Evolutionary conservation across 495 filamentous ascomycete genomes (phyloP), one percentile per base, ranked within the genome.

Genomic region (Tetracladium setigerum): DNA sequence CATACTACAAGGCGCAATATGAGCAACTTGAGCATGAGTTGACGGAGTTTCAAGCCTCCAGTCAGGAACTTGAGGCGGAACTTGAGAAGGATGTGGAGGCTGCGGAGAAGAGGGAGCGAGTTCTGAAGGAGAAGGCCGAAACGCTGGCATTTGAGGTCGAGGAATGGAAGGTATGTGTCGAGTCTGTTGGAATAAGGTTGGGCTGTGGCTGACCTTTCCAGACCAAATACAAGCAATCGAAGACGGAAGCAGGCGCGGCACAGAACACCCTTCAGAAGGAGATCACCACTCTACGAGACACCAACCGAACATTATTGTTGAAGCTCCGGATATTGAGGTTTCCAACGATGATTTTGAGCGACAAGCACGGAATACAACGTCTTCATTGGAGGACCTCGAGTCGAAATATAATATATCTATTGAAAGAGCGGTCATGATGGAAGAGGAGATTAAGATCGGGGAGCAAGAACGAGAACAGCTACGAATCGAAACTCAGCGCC

Each of bases 291-390:
- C 73, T 98, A 49, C 83, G 92, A 51, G 91, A 97, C 36, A 59
- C 80, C 16, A 91, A 88, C 62, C 73, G 94, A 53, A 81, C 84
- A 16, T 61, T 95, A 38, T 83, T 90, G 58, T 70, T 95, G 37
- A 84, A 76, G 62, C 65, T 98, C 41, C 81, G 92, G 94, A 98
- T 58, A 95, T 92, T 50, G 92, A 98, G 64, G 94, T 98, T 30
- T 85, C 86, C 53, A 98, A 98, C 66, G 92, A 98, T 74, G 92
- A 98, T 62, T 95, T 89, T 61, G 92, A 98, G 67, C 82, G 90
- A 47, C 89, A 97, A 66, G 89, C 91, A 48, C 81, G 92, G 49
- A 88, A 95, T 58, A 95, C 88, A 14, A 86, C 84, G 14, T 95
- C 91, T 37, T 96, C 91, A 47, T 77, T 96, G 53, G 94, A 98